Percentiles rank a stretch among this genome's conserved stretches.
phyloP scores from a whole-genome alignment of 352 stramenopile genomes.

The Plasmopara halstedii region DNA sequence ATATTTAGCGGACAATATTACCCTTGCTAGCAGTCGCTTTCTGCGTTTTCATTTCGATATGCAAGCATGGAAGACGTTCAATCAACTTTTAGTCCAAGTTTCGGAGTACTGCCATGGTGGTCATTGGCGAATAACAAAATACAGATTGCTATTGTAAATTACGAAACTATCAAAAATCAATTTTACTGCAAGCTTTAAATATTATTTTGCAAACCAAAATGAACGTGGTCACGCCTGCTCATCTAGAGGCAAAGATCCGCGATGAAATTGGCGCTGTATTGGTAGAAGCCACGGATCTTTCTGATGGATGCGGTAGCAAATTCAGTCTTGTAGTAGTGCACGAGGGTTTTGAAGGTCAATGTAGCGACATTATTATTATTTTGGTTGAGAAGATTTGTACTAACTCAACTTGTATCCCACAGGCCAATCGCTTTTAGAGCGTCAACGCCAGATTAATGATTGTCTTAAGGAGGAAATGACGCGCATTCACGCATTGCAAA shows the following conservation, averaged over 20 bases:
- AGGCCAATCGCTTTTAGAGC: constrained; percentile 71
- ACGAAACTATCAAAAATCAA: too few species aligned
- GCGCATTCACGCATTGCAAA: constrained; percentile 76
- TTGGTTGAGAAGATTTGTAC: background rate
- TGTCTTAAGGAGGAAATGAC: constrained; percentile 80
- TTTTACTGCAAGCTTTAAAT: too few species aligned
- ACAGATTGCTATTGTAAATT: too few species aligned
- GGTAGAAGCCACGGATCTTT: constrained; percentile 72
- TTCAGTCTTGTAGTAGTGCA: constrained; percentile 81
- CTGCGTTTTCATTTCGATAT: too few species aligned
- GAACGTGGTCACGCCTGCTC: constrained; percentile 41
- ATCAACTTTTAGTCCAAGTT: too few species aligned
- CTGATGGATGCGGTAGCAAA: constrained; percentile 75
- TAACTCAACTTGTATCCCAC: background rate
- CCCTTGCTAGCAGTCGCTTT: too few species aligned
- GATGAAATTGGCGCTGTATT: constrained; percentile 51
- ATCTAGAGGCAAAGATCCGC: constrained; percentile 51
- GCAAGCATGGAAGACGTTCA: too few species aligned
- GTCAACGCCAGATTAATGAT: constrained; percentile 71
- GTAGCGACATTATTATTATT: background rate
- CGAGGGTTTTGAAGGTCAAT: constrained; percentile 63
- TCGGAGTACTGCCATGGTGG: too few species aligned
- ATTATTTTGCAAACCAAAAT: too few species aligned
- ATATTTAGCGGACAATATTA: too few species aligned
- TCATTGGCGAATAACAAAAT: too few species aligned